Percentiles rank a stretch among this genome's conserved stretches.
These are phyloP conservation scores for Parastagonospora avenae DNA, from an alignment of 2,329 filamentous ascomycete species.

Conservation along the genomic window DNA sequence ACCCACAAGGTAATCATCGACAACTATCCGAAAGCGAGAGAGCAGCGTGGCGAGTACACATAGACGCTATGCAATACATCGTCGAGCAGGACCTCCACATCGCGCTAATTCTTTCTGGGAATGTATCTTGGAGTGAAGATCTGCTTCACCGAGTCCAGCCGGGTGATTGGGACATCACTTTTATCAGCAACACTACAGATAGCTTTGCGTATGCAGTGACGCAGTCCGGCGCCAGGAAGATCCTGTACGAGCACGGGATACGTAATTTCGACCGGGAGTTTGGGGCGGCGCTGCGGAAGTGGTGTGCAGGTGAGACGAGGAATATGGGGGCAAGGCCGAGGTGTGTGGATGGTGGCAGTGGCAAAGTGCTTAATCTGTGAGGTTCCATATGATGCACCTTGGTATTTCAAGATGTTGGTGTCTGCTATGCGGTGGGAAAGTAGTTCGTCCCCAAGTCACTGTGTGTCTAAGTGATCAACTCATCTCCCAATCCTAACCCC, in stretches of 20 bases:
- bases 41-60: slow-evolving; percentile 35
- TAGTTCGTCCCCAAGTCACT: too few relatives aligned
- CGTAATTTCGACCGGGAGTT: slow-evolving; percentile 30
- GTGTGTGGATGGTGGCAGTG: slow-evolving; percentile 26
- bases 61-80: slow-evolving; percentile 29
- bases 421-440: too few relatives aligned
- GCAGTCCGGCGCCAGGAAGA: slow-evolving; percentile 29
- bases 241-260: slow-evolving; percentile 35
- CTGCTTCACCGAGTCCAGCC: too few relatives aligned
- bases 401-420: too few relatives aligned
- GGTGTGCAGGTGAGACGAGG: slow-evolving; percentile 21
- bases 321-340: slow-evolving; percentile 30
- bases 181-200: slow-evolving; percentile 26
- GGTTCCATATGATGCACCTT: too few relatives aligned
- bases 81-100: slow-evolving; percentile 26
- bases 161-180: slow-evolving; percentile 8
- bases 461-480: too few relatives aligned
- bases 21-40: slow-evolving; percentile 19
- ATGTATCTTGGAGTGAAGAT: too few relatives aligned
- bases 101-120: slow-evolving; percentile 15
- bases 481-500: too few relatives aligned
- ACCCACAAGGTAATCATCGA: slow-evolving; percentile 41
- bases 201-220: slow-evolving; percentile 34
- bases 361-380: too few relatives aligned
- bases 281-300: slow-evolving; percentile 29